A percentile compares a stretch with the other conserved stretches of the same genome.
These are phyloP conservation scores for Populus hybrid DNA, from an alignment of 441 rosid genomes.

Conservation along the genomic window DNA sequence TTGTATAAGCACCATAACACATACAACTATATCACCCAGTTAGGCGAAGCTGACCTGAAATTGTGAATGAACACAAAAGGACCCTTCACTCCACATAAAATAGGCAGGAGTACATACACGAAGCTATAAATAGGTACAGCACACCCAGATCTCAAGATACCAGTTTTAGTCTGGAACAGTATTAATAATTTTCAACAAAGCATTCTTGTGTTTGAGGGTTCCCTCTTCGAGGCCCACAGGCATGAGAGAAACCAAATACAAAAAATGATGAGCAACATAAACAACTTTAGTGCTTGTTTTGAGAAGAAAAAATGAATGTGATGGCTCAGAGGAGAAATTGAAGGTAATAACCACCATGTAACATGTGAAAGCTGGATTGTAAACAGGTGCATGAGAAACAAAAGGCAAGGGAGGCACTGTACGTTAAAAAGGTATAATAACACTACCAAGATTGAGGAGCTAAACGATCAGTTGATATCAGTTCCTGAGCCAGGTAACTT, in stretches of 20 bases:
- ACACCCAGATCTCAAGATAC: no score
- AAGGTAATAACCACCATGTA: background rate
- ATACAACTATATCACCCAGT: background rate
- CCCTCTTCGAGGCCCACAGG: no score
- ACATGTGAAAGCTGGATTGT: background rate
- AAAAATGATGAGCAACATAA: background rate
- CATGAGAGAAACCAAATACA: background rate
- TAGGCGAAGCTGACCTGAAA: background rate
- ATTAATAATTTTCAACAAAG: no score
- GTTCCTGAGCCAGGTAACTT: slow-evolving; percentile 92
- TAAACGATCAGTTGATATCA: slow-evolving; percentile 86
- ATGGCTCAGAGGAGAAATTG: background rate
- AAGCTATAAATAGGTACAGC: background rate
- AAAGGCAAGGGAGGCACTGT: background rate
- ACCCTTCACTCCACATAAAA: background rate
- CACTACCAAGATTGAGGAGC: slow-evolving; percentile 96
- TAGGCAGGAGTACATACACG: no score
- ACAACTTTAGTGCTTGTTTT: background rate
- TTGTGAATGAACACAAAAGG: background rate
- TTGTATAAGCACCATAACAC: background rate
- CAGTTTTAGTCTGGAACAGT: no score
- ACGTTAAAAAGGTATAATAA: background rate
- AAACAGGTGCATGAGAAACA: background rate
- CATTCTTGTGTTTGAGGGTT: no score
- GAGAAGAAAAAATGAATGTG: background rate